Evolutionary conservation across 2,329 filamentous ascomycete genomes (phyloP).

Genomic region (Aspergillus sp.): DNA sequence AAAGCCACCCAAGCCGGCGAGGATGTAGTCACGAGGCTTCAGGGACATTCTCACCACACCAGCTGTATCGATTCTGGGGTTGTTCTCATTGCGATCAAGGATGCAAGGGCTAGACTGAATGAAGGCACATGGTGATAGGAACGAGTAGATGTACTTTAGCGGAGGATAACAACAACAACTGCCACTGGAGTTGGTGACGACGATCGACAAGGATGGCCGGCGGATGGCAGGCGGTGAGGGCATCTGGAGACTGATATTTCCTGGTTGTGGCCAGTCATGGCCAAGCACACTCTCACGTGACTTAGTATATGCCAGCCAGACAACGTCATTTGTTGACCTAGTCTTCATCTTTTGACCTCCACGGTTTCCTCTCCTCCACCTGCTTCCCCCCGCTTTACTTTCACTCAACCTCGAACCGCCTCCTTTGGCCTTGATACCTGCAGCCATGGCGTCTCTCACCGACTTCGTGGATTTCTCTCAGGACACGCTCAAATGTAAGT

Average conservation of each 20-base stretch:
- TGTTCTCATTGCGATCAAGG: constrained; percentile 40
- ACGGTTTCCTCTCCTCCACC: constrained; percentile 6
- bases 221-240: constrained; percentile 17
- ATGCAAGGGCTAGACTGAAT: constrained; percentile 7
- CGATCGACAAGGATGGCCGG: neutral
- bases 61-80: constrained; percentile 14
- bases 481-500: constrained; percentile 68
- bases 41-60: constrained; percentile 52
- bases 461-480: constrained; percentile 66
- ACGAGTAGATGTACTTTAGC: neutral
- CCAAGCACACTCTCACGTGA: neutral
- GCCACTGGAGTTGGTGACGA: neutral
- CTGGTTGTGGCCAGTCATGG: neutral
- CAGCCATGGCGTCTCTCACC: constrained; percentile 39
- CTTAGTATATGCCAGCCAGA: neutral
- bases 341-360: constrained; percentile 4
- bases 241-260: neutral
- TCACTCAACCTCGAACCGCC: constrained; percentile 11
- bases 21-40: constrained; percentile 47
- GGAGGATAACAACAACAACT: neutral
- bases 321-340: constrained; percentile 1
- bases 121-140: neutral
- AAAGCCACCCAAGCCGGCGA: constrained; percentile 55
- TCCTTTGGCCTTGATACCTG: constrained; percentile 13
- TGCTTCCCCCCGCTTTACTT: constrained; percentile 14